Evolutionary conservation across 768 basidiomycete species (phyloP).

Genomic region (Hebeloma cylindrosporum): DNA sequence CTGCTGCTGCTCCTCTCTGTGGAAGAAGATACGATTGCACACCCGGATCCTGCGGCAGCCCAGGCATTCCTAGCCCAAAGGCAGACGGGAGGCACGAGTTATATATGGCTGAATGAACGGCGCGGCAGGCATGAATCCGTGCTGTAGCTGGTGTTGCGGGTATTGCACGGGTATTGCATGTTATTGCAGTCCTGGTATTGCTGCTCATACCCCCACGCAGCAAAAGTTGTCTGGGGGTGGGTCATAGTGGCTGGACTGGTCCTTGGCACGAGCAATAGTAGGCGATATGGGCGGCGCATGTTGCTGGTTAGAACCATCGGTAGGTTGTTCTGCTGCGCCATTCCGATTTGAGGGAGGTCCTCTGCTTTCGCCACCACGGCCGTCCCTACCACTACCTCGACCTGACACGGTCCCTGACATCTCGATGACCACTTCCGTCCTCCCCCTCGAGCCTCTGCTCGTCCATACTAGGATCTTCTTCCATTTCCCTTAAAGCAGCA

Average conservation of each 20-base stretch:
- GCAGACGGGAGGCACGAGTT: constrained; percentile 75
- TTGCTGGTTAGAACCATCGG: not conserved
- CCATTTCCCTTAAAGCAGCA: not conserved
- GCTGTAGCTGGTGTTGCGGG: not conserved
- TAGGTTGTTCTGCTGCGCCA: not conserved
- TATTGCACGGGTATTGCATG: constrained; percentile 1
- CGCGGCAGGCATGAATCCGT: not conserved
- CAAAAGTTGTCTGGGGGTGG: not conserved
- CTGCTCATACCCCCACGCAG: constrained; percentile 2
- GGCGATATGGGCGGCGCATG: constrained; percentile 23
- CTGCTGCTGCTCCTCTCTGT: too few species aligned
- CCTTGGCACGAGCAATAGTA: constrained; percentile 47
- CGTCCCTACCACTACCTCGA: constrained; percentile 40
- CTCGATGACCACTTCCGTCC: constrained; percentile 17
- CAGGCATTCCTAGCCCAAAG: constrained; percentile 39
- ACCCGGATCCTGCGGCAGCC: not conserved
- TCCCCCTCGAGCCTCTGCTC: constrained; percentile 7
- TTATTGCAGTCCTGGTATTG: not conserved
- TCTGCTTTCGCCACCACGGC: constrained; percentile 4
- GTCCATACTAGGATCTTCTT: not conserved
- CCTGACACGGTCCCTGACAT: constrained; percentile 21
- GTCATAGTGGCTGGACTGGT: constrained; percentile 14
- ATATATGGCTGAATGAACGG: constrained; percentile 74
- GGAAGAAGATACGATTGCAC: too few species aligned
- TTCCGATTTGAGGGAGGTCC: not conserved